phyloP scores from a whole-genome alignment of 768 basidiomycete species.

The Amanita fuliginea region DNA sequence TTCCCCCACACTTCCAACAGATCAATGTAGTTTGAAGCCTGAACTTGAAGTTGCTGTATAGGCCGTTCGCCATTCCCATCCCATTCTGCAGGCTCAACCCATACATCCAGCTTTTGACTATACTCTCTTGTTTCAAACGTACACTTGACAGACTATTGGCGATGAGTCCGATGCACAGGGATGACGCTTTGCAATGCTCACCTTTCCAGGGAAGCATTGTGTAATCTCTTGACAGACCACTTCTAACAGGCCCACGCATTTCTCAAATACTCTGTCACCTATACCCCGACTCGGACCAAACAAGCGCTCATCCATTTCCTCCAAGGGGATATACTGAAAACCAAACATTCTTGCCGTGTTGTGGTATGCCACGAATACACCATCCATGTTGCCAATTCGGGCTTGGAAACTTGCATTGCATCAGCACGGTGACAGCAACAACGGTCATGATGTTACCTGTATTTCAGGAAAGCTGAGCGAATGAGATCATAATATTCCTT shows the following conservation, averaged over 20 bases:
- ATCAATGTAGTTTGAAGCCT: constrained; percentile 16
- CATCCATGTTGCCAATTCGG: constrained; percentile 96
- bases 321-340: constrained; percentile 84
- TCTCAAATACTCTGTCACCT: constrained; percentile 70
- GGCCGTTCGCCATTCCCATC: constrained; percentile 28
- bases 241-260: constrained; percentile 66
- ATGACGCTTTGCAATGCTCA: constrained; percentile 17
- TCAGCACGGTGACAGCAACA: background rate
- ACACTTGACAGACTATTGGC: constrained; percentile 39
- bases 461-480: constrained; percentile 91
- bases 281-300: constrained; percentile 46
- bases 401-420: constrained; percentile 65
- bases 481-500: constrained; percentile 92
- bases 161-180: background rate
- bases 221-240: constrained; percentile 45
- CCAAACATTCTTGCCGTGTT: constrained; percentile 84
- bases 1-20: constrained; percentile 8
- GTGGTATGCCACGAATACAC: constrained; percentile 80
- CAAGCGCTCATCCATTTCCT: constrained; percentile 78
- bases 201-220: constrained; percentile 54
- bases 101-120: constrained; percentile 40
- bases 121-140: constrained; percentile 47
- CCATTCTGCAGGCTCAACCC: constrained; percentile 53
- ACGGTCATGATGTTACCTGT: constrained; percentile 37
- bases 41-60: constrained; percentile 50